Evolutionary conservation across 2,329 filamentous ascomycete genomes (phyloP).

Genomic region (Alternaria sp.): DNA sequence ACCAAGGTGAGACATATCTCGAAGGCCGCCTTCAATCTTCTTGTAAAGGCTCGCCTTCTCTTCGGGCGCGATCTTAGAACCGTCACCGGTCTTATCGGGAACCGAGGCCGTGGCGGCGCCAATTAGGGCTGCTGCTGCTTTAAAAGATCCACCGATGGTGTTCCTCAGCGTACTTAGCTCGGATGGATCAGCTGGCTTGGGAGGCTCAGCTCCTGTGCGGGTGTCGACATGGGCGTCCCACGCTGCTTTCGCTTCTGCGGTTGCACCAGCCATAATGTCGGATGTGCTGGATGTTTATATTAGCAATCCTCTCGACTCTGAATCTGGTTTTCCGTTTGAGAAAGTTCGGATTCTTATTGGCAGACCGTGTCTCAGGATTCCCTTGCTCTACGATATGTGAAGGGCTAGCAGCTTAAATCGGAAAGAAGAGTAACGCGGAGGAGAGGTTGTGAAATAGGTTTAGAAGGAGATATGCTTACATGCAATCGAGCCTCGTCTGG

Average conservation of each 20-base stretch:
- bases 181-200: conserved; percentile 42
- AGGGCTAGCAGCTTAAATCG: background rate
- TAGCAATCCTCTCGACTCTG: background rate
- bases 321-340: background rate
- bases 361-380: background rate
- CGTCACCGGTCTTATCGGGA: conserved; percentile 55
- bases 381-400: background rate
- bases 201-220: conserved; percentile 40
- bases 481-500: background rate
- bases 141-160: conserved; percentile 43
- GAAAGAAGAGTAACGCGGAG: background rate
- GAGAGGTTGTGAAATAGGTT: background rate
- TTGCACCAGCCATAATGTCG: conserved; percentile 20
- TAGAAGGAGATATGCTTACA: background rate
- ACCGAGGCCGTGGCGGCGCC: conserved; percentile 42
- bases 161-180: conserved; percentile 46
- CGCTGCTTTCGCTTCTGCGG: conserved; percentile 35
- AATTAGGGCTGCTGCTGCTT: conserved; percentile 38
- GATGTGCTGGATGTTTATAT: conserved; percentile 7
- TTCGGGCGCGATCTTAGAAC: conserved; percentile 49
- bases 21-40: conserved; percentile 45
- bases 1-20: conserved; percentile 46
- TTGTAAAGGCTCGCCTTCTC: conserved; percentile 45
- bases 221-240: conserved; percentile 46
- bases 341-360: background rate